Evolutionary conservation across 1,284 basidiomycete genomes (phyloP), one percentile per base, ranked within the genome.

Genomic region (Phellopilus nigrolimitatus): DNA sequence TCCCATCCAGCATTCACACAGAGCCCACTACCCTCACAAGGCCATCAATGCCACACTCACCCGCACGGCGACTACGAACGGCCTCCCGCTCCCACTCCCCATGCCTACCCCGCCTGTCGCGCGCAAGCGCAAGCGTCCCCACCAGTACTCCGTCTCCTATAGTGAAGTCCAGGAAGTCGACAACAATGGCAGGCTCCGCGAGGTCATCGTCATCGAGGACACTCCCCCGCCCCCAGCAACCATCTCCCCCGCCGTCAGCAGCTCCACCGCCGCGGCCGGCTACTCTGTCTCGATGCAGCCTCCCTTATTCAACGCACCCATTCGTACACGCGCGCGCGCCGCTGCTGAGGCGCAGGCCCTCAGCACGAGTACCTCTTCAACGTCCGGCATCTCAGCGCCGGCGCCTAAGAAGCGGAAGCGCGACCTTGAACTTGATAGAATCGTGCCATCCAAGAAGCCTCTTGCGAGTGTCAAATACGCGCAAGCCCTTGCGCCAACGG

Each of bases 141-240:
- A 84, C 60, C 83, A 87, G 61, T 85, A 78, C 66, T 84, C 81
- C 27, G 83, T 89, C 66, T 84, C 78, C 70, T 90, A 89, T 71
- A 87, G 82, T 63, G 87, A 90, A 65, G 84, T 90, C 33, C 82
- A 90, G 60, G 88, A 91, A 68, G 76, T 88, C 64, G 88, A 91
- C 68, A 75, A 73, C 61, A 71, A 82, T 46, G 88, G 88, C 58
- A 73, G 75, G 58, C 72, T 88, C 38, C 74, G 88, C 46, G 88
- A 91, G 65, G 85, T 91, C 62, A 90, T 91, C 67, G 83, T 91
- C 60, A 90, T 91, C 66, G 88, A 91, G 60, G 88, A 91, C 71
- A 89, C 88, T 43, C 88, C 78, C 17, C 64, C 77, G 7, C 87
- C 88, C 45, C 82, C 84, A 49, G 78, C 82, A 48, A 88, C 87